Evolutionary conservation across 2,329 filamentous ascomycete species (phyloP).

Genomic region (Capronia coronata): DNA sequence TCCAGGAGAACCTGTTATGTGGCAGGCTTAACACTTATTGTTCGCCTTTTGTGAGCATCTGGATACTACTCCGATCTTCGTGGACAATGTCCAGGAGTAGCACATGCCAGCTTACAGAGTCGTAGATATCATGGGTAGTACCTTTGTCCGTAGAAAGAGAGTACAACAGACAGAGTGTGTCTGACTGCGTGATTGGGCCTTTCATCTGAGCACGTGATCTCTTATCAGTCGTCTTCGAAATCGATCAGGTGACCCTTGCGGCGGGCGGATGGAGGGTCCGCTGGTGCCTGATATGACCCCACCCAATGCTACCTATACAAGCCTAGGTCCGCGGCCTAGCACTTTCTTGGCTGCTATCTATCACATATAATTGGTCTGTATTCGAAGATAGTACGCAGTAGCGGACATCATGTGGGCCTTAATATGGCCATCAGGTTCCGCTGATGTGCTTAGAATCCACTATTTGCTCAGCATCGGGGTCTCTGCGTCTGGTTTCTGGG

Average conservation of each 20-base stretch:
- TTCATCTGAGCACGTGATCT: background rate
- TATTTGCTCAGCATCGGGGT: conserved; percentile 1
- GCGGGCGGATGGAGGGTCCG: background rate
- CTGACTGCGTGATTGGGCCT: no score
- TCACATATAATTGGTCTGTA: background rate
- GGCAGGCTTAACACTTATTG: no score
- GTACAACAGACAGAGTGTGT: no score
- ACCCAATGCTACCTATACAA: background rate
- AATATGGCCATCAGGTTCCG: background rate
- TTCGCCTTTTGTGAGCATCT: no score
- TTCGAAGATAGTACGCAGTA: background rate
- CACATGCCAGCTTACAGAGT: no score
- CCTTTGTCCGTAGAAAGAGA: no score
- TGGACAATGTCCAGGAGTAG: no score
- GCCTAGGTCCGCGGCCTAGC: background rate
- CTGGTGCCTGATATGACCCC: background rate
- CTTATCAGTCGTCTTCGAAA: background rate
- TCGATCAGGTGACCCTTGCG: background rate
- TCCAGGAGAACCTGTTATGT: no score
- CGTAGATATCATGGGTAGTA: no score
- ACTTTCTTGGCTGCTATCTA: background rate
- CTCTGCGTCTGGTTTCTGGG: background rate
- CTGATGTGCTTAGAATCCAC: background rate
- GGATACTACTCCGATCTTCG: no score
- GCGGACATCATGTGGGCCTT: background rate